Evolutionary conservation across 345 rosid genomes (phyloP).

Genomic region (Tarenaya hassleriana): DNA sequence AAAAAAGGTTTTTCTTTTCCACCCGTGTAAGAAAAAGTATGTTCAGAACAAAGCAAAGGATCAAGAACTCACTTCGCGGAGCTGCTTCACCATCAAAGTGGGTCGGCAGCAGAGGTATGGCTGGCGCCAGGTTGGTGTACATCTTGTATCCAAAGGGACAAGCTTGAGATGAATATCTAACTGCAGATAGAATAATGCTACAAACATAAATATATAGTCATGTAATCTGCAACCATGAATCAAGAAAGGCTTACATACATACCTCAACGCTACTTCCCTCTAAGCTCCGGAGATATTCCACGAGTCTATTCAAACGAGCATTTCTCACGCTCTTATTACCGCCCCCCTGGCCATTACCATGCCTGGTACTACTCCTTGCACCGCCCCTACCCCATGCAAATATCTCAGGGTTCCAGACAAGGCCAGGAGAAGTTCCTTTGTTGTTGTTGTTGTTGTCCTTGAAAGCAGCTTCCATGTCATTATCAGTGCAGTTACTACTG

Average conservation of each 20-base stretch:
- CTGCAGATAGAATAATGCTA: constrained; percentile 33
- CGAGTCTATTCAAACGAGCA: constrained; percentile 66
- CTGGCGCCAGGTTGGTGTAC: constrained; percentile 52
- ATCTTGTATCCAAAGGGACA: constrained; percentile 53
- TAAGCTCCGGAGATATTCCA: constrained; percentile 56
- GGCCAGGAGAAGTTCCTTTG: constrained; percentile 74
- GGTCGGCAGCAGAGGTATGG: constrained; percentile 78
- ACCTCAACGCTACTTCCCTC: constrained; percentile 72
- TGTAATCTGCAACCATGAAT: background rate
- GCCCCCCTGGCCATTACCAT: constrained; percentile 55
- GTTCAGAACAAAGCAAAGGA: constrained; percentile 22
- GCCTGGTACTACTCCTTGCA: constrained; percentile 82
- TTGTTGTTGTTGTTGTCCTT: constrained; percentile 56
- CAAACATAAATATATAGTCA: too few relatives aligned
- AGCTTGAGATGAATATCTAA: constrained; percentile 69
- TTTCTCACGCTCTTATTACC: constrained; percentile 54
- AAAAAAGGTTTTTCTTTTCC: too few relatives aligned
- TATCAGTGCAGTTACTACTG: constrained; percentile 53
- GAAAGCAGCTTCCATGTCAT: constrained; percentile 46
- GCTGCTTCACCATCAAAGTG: constrained; percentile 57
- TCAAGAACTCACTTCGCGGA: constrained; percentile 56
- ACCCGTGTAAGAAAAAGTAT: constrained; percentile 18
- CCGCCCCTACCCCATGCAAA: constrained; percentile 98
- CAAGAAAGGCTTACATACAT: constrained; percentile 21
- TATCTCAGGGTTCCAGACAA: constrained; percentile 70